These are phyloP conservation scores for Zoysia matrella DNA, from an alignment of 202 grass and related monocot genomes.

Conservation along the genomic window DNA sequence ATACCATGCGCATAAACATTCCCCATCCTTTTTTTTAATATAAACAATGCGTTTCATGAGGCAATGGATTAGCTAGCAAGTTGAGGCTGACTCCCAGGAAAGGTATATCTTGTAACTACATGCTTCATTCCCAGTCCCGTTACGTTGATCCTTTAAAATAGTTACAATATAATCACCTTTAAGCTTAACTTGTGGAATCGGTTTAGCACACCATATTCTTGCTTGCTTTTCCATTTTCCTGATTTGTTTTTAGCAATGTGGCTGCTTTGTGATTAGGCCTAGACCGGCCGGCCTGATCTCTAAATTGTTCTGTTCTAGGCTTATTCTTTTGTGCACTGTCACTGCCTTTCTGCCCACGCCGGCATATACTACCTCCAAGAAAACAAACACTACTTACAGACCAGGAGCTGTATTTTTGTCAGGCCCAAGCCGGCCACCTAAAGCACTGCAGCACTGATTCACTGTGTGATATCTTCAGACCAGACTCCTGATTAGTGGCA, in stretches of 20 bases:
- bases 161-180: not conserved
- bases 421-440: slow-evolving; percentile 18
- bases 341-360: slow-evolving; percentile 8
- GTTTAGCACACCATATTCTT: slow-evolving; percentile 27
- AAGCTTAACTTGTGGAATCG: slow-evolving; percentile 20
- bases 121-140: slow-evolving; percentile 18
- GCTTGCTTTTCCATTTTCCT: not conserved
- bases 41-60: not conserved
- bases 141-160: slow-evolving; percentile 27
- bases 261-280: slow-evolving; percentile 25
- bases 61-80: no score
- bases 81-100: slow-evolving; percentile 33
- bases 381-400: slow-evolving; percentile 5
- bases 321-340: slow-evolving; percentile 1
- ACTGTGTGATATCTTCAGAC: slow-evolving; percentile 35
- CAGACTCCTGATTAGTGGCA: not conserved
- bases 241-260: slow-evolving; percentile 2
- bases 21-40: not conserved
- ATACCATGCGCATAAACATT: slow-evolving; percentile 8
- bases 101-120: slow-evolving; percentile 51
- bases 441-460: slow-evolving; percentile 8
- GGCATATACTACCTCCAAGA: slow-evolving; percentile 22
- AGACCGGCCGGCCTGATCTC: not conserved
- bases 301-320: not conserved
- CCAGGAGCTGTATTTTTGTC: not conserved